These are phyloP conservation scores for Hypoxylon sp. DNA, from an alignment of 2,329 filamentous ascomycete genomes.

Conservation along the genomic window DNA sequence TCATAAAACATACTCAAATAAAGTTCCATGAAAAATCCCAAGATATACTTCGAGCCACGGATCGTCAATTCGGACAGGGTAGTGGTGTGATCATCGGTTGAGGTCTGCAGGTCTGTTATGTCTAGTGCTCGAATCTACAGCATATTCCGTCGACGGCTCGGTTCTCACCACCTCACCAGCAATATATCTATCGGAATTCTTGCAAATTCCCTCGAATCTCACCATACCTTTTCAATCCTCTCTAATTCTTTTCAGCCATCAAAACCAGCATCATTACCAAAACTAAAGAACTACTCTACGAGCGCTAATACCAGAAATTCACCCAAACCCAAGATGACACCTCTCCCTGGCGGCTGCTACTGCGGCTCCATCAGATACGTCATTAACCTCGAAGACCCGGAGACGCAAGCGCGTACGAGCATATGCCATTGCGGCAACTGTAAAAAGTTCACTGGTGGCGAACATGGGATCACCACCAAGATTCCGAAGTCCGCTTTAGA, in stretches of 20 bases:
- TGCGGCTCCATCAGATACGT: slow-evolving; percentile 64
- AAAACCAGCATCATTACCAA: neutral
- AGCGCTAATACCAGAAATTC: neutral
- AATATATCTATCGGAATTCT: neutral
- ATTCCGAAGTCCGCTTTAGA: slow-evolving; percentile 61
- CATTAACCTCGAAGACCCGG: slow-evolving; percentile 60
- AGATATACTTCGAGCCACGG: neutral
- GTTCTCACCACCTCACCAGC: neutral
- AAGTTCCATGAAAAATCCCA: neutral
- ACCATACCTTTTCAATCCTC: neutral
- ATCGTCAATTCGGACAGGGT: neutral
- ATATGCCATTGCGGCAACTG: slow-evolving; percentile 69
- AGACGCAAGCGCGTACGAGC: slow-evolving; percentile 63
- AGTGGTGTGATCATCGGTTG: slow-evolving; percentile 34
- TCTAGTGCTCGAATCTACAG: slow-evolving; percentile 1
- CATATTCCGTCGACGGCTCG: slow-evolving; percentile 7
- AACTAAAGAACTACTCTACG: neutral
- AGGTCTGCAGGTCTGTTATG: slow-evolving; percentile 19
- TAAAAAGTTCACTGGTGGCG: slow-evolving; percentile 68
- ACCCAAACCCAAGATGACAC: slow-evolving; percentile 39
- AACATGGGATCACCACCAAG: slow-evolving; percentile 68
- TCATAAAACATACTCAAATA: neutral
- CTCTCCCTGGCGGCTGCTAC: slow-evolving; percentile 59
- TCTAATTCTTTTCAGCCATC: neutral
- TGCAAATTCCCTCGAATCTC: neutral